Conservation (phyloP, 176 grass and related monocot species). For the Miscanthus lutarioriparius region DNA sequence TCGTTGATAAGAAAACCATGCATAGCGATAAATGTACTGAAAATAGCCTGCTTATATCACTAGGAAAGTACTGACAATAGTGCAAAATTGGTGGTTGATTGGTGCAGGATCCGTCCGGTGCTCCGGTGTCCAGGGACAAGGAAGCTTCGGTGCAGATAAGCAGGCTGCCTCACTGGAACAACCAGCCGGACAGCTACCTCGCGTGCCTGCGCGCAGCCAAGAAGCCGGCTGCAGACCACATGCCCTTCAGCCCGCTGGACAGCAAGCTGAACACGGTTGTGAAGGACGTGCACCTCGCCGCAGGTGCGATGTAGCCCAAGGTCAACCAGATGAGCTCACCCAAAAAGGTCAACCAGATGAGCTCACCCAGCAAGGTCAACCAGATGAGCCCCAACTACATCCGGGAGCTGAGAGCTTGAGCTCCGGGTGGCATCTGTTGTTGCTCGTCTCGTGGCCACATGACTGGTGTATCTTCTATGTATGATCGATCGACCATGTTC, state of each 20-base stretch:
- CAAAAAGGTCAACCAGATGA: slow-evolving; percentile 26
- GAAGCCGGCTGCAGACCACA: slow-evolving; percentile 41
- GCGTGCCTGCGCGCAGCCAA: slow-evolving; percentile 67
- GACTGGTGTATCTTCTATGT: slow-evolving; percentile 10
- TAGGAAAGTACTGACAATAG: neutral
- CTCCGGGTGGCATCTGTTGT: neutral
- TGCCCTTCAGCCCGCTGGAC: slow-evolving; percentile 73
- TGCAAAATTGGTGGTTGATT: neutral
- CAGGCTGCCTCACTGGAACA: slow-evolving; percentile 69
- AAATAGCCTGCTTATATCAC: neutral
- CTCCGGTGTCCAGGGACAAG: slow-evolving; percentile 65
- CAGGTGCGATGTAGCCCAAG: slow-evolving; percentile 22
- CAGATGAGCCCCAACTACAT: slow-evolving; percentile 53
- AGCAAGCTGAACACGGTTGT: slow-evolving; percentile 63
- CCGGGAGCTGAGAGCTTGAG: slow-evolving; percentile 51
- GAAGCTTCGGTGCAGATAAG: slow-evolving; percentile 58
- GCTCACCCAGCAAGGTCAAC: slow-evolving; percentile 30
- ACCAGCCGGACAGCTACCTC: slow-evolving; percentile 56
- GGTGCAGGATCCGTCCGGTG: slow-evolving; percentile 74
- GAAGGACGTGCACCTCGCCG: slow-evolving; percentile 1
- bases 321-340: slow-evolving; percentile 42
- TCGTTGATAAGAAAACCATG: neutral
- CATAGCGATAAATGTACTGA: neutral
- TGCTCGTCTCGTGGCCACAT: neutral
- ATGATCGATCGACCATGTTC: neutral